phyloP scores from a whole-genome alignment of 805 yeast species.

The Jamesozyma lodderae region DNA sequence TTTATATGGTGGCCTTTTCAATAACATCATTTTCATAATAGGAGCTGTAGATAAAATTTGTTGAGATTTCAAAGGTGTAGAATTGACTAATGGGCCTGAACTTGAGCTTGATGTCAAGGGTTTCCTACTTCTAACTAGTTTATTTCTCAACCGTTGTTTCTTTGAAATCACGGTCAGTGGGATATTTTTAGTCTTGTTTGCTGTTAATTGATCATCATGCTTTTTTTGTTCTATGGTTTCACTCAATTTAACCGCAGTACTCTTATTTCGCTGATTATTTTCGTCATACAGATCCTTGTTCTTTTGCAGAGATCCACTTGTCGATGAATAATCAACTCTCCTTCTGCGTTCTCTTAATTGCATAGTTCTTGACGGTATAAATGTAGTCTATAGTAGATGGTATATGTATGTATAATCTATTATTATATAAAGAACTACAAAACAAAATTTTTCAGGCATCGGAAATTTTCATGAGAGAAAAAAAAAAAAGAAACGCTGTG shows the following conservation, averaged over 20 bases:
- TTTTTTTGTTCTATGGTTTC: background rate
- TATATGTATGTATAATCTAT: too few species aligned
- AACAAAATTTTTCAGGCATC: background rate
- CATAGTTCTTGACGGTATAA: conserved; percentile 1
- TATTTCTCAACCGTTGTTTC: background rate
- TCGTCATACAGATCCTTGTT: too few species aligned
- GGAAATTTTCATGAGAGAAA: background rate
- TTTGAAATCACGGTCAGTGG: background rate
- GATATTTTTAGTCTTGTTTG: background rate
- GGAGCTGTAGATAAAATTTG: too few species aligned
- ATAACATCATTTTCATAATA: background rate
- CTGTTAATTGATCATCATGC: background rate
- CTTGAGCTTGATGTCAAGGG: too few species aligned
- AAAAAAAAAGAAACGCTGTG: background rate
- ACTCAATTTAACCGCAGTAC: too few species aligned
- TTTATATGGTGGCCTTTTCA: conserved; percentile 2
- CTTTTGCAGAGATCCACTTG: too few species aligned
- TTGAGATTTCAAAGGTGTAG: too few species aligned
- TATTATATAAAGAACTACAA: background rate
- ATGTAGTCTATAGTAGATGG: too few species aligned
- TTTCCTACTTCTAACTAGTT: too few species aligned
- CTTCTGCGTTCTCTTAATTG: conserved; percentile 10
- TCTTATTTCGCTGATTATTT: too few species aligned
- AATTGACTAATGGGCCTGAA: too few species aligned
- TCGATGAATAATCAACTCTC: conserved; percentile 7